Percentiles rank a stretch among this genome's conserved stretches.
Evolutionary conservation across 257 asterid genomes (phyloP).

Genomic region (Salvia splendens): DNA sequence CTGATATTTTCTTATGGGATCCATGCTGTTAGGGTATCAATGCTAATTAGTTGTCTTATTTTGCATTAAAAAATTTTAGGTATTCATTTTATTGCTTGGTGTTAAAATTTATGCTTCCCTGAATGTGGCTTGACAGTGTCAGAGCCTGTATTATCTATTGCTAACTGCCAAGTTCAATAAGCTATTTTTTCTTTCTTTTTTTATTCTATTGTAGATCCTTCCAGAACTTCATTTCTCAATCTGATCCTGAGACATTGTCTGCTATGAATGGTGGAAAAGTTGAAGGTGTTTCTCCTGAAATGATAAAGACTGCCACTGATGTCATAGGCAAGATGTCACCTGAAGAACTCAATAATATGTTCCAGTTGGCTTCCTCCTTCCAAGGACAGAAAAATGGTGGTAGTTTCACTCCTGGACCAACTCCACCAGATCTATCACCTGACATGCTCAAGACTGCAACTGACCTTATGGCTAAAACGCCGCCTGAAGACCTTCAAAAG

Average conservation of each 20-base stretch:
- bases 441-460: slow-evolving; percentile 84
- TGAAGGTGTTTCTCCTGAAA: slow-evolving; percentile 82
- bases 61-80: too few species aligned
- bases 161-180: slow-evolving; percentile 6
- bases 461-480: slow-evolving; percentile 88
- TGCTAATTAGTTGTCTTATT: too few species aligned
- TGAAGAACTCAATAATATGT: slow-evolving; percentile 82
- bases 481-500: slow-evolving; percentile 74
- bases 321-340: slow-evolving; percentile 83
- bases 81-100: background rate
- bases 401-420: slow-evolving; percentile 53
- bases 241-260: slow-evolving; percentile 77
- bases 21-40: too few species aligned
- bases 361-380: slow-evolving; percentile 75
- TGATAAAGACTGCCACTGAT: slow-evolving; percentile 78
- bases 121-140: slow-evolving; percentile 7
- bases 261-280: slow-evolving; percentile 70
- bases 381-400: slow-evolving; percentile 53
- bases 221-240: slow-evolving; percentile 71
- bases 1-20: too few species aligned
- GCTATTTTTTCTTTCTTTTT: slow-evolving; percentile 29
- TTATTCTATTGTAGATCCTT: slow-evolving; percentile 58
- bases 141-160: slow-evolving; percentile 11
- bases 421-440: slow-evolving; percentile 69
- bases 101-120: background rate